Conservation (phyloP, 345 rosid species). For the Brassica napus region DNA sequence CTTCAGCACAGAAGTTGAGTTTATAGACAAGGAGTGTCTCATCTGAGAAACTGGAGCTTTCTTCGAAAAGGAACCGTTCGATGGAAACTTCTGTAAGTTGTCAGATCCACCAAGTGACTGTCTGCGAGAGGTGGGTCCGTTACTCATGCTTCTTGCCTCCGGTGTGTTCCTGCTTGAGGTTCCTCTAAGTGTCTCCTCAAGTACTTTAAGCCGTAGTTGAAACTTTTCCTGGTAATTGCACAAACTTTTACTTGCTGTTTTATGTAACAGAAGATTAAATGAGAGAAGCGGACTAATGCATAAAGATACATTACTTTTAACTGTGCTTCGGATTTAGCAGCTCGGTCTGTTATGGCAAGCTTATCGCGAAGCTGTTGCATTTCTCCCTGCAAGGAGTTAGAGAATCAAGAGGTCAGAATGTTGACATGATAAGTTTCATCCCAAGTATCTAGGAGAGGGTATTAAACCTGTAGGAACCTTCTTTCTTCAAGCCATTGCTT, state of each 20-base stretch:
- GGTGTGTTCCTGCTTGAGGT: neutral
- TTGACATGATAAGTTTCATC: neutral
- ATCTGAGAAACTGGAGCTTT: neutral
- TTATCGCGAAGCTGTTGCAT: slow-evolving; percentile 99
- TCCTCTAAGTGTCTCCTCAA: neutral
- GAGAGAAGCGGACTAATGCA: neutral
- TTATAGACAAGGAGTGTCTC: neutral
- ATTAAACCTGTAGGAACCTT: slow-evolving; percentile 83
- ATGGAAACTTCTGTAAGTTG: neutral
- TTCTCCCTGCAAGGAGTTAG: slow-evolving; percentile 66
- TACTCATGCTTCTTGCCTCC: neutral
- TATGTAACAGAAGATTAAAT: neutral
- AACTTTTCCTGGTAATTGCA: neutral
- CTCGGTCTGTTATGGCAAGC: slow-evolving; percentile 77
- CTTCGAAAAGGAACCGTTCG: neutral
- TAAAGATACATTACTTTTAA: slow-evolving; percentile 58
- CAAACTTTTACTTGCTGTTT: neutral
- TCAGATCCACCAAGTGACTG: neutral
- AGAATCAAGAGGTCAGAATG: slow-evolving; percentile 22
- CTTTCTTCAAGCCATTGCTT: slow-evolving; percentile 99
- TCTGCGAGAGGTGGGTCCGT: neutral
- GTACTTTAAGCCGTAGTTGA: neutral
- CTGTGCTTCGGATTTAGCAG: slow-evolving; percentile 97
- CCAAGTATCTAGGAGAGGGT: slow-evolving; percentile 17
- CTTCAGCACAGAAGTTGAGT: neutral